A percentile compares a stretch with the other conserved stretches of the same genome.
Evolutionary conservation across 371 early-diverging fungal species (phyloP).

Genomic region (Mortierella sp.): DNA sequence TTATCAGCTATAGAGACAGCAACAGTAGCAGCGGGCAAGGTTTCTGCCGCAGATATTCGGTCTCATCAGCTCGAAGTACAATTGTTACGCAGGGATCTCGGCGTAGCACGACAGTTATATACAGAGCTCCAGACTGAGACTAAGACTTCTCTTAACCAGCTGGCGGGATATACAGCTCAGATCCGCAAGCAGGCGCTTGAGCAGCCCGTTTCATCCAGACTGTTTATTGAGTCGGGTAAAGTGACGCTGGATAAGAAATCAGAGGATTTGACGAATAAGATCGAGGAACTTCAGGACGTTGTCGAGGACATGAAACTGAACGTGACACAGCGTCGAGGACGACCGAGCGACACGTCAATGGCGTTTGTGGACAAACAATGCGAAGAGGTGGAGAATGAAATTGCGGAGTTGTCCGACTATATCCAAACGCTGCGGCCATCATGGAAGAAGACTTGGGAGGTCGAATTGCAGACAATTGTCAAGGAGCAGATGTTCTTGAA

Average conservation of each 20-base stretch:
- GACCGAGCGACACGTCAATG: slow-evolving; percentile 69
- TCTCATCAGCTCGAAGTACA: slow-evolving; percentile 59
- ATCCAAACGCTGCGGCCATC: slow-evolving; percentile 67
- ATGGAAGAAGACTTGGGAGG: slow-evolving; percentile 88
- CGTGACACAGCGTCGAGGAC: slow-evolving; percentile 76
- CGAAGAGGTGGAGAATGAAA: slow-evolving; percentile 57
- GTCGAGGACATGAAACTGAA: slow-evolving; percentile 82
- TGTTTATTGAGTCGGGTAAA: slow-evolving; percentile 70
- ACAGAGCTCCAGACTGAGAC: slow-evolving; percentile 64
- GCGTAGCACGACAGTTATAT: slow-evolving; percentile 71
- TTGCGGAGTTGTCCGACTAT: slow-evolving; percentile 61
- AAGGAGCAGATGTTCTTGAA: slow-evolving; percentile 83
- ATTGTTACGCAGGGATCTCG: slow-evolving; percentile 64
- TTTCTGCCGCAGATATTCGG: slow-evolving; percentile 52
- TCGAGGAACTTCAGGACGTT: slow-evolving; percentile 77
- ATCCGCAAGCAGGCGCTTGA: slow-evolving; percentile 52
- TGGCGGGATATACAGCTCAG: slow-evolving; percentile 60
- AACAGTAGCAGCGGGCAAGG: slow-evolving; percentile 45
- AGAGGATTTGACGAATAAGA: slow-evolving; percentile 61
- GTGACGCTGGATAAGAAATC: slow-evolving; percentile 66
- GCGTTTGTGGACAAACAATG: slow-evolving; percentile 63
- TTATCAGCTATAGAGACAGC: background rate
- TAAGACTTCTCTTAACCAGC: slow-evolving; percentile 52
- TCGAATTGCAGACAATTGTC: slow-evolving; percentile 80
- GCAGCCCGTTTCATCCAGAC: slow-evolving; percentile 50